Evolutionary conservation across 345 rosid species (phyloP).

Genomic region (Bruguiera parviflora): DNA sequence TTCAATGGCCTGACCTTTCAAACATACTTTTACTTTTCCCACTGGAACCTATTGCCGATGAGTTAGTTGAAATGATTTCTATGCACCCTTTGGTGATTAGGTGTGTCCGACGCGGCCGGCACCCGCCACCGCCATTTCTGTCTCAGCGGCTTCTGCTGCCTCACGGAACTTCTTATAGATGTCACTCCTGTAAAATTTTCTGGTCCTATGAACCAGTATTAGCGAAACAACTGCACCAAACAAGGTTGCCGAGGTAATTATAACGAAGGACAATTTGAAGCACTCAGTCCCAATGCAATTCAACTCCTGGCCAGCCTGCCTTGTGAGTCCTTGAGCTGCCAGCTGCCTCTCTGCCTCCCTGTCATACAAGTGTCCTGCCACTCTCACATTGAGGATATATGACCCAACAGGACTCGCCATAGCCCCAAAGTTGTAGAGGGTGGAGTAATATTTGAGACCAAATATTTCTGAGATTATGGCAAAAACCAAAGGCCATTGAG

Average conservation of each 20-base stretch:
- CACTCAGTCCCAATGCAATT: conserved; percentile 50
- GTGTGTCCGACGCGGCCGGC: not conserved
- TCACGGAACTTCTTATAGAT: conserved; percentile 59
- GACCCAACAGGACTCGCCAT: conserved; percentile 64
- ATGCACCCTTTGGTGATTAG: not conserved
- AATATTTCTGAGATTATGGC: conserved; percentile 59
- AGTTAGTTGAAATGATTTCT: not conserved
- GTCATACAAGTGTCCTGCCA: conserved; percentile 56
- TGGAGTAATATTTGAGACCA: conserved; percentile 64
- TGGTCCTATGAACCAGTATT: conserved; percentile 55
- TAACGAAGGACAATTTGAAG: conserved; percentile 51
- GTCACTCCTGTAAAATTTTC: conserved; percentile 56
- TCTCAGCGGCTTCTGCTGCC: conserved; percentile 35
- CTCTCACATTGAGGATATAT: conserved; percentile 50
- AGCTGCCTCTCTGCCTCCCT: conserved; percentile 49
- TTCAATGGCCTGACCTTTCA: not conserved
- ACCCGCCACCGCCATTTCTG: conserved; percentile 31
- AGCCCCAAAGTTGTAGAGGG: conserved; percentile 52
- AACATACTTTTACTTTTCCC: not conserved
- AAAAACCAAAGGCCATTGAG: conserved; percentile 58
- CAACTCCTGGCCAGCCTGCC: conserved; percentile 33
- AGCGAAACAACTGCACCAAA: conserved; percentile 48
- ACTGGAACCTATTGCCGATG: no score
- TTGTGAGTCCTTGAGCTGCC: conserved; percentile 21
- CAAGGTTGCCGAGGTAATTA: conserved; percentile 46